Evolutionary conservation across 2,329 filamentous ascomycete species (phyloP), one percentile per base, ranked within the genome.

Genomic region (Chaetomium olivaceum): DNA sequence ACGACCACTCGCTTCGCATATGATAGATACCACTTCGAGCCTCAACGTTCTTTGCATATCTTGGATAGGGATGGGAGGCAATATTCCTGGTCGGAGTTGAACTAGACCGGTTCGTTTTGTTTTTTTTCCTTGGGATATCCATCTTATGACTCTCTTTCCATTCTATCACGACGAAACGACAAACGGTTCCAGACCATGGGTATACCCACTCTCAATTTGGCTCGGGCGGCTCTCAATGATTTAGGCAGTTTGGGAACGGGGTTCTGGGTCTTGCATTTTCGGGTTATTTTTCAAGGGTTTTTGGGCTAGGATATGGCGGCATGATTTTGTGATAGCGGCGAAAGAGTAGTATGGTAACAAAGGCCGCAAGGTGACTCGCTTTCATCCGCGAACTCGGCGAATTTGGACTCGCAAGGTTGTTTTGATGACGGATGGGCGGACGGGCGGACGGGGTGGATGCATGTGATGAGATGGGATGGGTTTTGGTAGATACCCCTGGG

Each of bases 11-110:
- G 52, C 64, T 67, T 55, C 29, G 61, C 58, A 65, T 68, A 58
- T 65, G 67, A 68, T 69, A 69, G 67, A 68, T 69, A 68, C 65
- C 68, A 66, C 64, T 55, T 57, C 46, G 27, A 8, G 29, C 25
- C 29, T 43, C 29, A 27, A 58, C 66, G 43, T 59, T 68, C 69
- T 50, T 64, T 69, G 57, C 64, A 63, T 57, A 65, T 19, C 19
- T 31, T 25, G 12, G n/a, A 12, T 11, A 31, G 9, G n/a, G 50
- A 5, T 43, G 48, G 59, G 29, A 21, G 23, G 29, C 61, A 25
- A 21, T 56, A 46, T 36, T 39, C 5, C 50, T 43, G 23, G 23
- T 61, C 51, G 60, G 60, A 48, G 43, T 61, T 57, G 52, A 19
- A 39, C 62, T 63, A 66, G 52, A 52, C 43, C 4, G 64, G 46